Conservation (phyloP, 768 basidiomycete genomes). For the Infundibulicybe gibba region DNA sequence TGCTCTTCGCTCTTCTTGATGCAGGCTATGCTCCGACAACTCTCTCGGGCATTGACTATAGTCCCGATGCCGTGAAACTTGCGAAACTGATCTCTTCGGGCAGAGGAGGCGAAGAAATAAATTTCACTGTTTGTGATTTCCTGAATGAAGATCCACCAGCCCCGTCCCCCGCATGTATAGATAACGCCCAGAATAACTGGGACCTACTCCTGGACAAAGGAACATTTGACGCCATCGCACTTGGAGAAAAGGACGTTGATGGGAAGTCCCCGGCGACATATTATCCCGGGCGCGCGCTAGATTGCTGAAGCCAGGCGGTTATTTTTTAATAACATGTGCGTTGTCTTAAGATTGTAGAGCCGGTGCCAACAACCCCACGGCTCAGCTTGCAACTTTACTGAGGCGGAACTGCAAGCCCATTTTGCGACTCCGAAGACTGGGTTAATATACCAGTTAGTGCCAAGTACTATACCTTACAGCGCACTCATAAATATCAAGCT, state of each 20-base stretch:
- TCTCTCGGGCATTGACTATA: constrained; percentile 76
- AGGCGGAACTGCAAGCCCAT: constrained; percentile 58
- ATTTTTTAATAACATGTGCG: constrained; percentile 81
- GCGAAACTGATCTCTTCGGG: constrained; percentile 51
- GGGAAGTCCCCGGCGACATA: constrained; percentile 49
- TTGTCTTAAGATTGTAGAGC: constrained; percentile 3
- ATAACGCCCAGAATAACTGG: constrained; percentile 41
- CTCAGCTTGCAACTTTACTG: constrained; percentile 82
- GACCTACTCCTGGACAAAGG: constrained; percentile 83
- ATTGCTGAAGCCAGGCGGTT: constrained; percentile 62
- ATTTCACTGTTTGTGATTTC: constrained; percentile 64
- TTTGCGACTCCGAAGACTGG: constrained; percentile 47
- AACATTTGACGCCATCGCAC: constrained; percentile 84
- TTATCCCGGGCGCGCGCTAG: constrained; percentile 58
- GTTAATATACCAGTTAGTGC: constrained; percentile 62
- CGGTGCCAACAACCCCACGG: background rate
- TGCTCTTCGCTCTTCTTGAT: constrained; percentile 68
- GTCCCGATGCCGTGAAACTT: constrained; percentile 64
- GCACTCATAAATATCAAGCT: constrained; percentile 39
- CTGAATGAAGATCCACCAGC: constrained; percentile 46
- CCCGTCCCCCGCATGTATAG: constrained; percentile 15
- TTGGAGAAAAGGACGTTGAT: constrained; percentile 54
- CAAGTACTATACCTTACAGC: background rate
- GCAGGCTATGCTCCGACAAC: constrained; percentile 53
- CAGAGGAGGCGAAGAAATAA: constrained; percentile 38